These are phyloP conservation scores for Coniochaeta sp. DNA, from an alignment of 2,329 filamentous ascomycete species.

Conservation along the genomic window DNA sequence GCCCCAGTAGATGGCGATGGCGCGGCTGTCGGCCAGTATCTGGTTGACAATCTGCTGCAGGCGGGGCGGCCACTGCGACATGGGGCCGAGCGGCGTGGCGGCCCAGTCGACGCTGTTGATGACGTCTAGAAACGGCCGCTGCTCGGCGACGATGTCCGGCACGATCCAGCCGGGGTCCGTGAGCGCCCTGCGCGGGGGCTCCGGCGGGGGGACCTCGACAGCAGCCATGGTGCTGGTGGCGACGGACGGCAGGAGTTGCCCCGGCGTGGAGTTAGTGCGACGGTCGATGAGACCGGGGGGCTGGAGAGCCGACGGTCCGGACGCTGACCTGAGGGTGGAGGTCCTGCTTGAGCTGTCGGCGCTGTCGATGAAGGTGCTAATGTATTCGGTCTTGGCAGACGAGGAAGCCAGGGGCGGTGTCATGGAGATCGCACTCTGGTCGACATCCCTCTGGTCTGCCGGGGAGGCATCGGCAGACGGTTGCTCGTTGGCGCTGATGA, in stretches of 20 bases:
- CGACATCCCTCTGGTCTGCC: not conserved
- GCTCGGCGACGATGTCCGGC: constrained; percentile 17
- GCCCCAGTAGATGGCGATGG: constrained; percentile 56
- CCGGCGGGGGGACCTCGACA: constrained; percentile 6
- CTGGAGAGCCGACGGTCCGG: too few relatives aligned
- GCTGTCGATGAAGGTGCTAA: not conserved
- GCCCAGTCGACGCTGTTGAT: constrained; percentile 36
- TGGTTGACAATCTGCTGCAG: constrained; percentile 34
- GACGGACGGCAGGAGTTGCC: not conserved
- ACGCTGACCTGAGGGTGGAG: too few relatives aligned
- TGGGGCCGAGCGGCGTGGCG: constrained; percentile 34
- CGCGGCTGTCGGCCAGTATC: constrained; percentile 32
- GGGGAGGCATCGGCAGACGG: constrained; percentile 1
- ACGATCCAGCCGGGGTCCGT: constrained; percentile 22
- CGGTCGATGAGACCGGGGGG: constrained; percentile 4
- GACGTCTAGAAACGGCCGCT: constrained; percentile 20
- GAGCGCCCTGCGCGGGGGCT: constrained; percentile 6
- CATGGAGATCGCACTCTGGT: not conserved
- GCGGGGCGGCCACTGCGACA: constrained; percentile 31
- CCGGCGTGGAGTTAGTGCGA: constrained; percentile 9
- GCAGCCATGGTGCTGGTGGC: not conserved
- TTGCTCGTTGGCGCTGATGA: constrained; percentile 25
- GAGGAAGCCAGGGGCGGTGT: not conserved
- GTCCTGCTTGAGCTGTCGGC: not conserved
- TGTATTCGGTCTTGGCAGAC: not conserved